Percentiles rank a stretch among this genome's conserved stretches.
Conservation (phyloP, 2,329 filamentous ascomycete genomes). For the Xylariaceae sp. region DNA sequence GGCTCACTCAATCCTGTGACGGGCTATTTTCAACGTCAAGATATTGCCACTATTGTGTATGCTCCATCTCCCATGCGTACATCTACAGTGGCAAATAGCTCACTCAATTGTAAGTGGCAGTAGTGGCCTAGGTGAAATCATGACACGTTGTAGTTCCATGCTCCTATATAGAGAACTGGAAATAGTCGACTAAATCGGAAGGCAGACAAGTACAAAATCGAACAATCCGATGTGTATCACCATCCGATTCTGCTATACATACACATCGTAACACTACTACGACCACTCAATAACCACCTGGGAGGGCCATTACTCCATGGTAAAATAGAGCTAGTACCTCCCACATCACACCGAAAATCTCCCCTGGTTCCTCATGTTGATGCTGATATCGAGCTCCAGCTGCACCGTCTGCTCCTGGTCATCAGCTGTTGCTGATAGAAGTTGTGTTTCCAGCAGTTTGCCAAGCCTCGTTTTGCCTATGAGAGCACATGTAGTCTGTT, state of each 20-base stretch:
- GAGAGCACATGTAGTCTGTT: slow-evolving; percentile 21
- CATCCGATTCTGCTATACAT: slow-evolving; percentile 12
- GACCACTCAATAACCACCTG: slow-evolving; percentile 22
- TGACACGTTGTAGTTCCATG: not conserved
- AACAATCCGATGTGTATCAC: slow-evolving; percentile 3
- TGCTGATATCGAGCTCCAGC: slow-evolving; percentile 5
- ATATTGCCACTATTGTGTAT: no score
- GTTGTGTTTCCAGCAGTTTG: slow-evolving; percentile 9
- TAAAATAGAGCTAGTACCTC: slow-evolving; percentile 9
- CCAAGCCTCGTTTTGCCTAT: slow-evolving; percentile 19
- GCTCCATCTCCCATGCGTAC: no score
- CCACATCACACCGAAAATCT: slow-evolving; percentile 13
- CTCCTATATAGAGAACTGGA: not conserved
- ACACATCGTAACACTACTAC: slow-evolving; percentile 5
- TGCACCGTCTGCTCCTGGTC: not conserved
- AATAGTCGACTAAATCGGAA: not conserved
- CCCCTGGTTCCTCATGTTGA: slow-evolving; percentile 11
- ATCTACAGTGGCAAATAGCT: no score
- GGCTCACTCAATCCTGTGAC: no score
- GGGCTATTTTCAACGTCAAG: no score
- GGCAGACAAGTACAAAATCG: not conserved
- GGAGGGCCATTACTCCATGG: slow-evolving; percentile 14
- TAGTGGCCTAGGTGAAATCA: not conserved
- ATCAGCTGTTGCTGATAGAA: slow-evolving; percentile 3
- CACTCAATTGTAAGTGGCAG: no score